Percentiles rank a stretch among this genome's conserved stretches.
Conservation (phyloP, 768 basidiomycete species). For the Serendipita indica region DNA sequence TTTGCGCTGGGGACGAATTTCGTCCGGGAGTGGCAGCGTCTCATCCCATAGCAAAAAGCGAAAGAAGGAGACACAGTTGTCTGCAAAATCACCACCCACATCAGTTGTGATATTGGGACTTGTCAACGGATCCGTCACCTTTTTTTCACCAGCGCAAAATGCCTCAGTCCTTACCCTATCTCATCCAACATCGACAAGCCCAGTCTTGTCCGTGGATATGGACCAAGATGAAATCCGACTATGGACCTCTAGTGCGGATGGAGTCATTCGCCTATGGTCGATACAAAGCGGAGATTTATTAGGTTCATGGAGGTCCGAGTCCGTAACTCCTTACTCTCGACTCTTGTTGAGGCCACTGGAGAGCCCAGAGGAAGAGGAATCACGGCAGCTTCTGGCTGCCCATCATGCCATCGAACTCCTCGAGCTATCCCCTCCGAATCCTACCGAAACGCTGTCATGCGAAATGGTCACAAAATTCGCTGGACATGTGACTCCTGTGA, state of each 20-base stretch:
- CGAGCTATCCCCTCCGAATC: conserved; percentile 18
- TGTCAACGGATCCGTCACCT: conserved; percentile 39
- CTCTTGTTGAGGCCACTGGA: conserved; percentile 30
- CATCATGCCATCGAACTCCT: conserved; percentile 45
- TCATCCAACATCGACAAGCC: conserved; percentile 37
- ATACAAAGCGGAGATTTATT: conserved; percentile 33
- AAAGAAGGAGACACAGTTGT: conserved; percentile 21
- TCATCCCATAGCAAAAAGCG: conserved; percentile 41
- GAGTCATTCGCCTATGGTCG: conserved; percentile 44
- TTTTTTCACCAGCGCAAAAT: conserved; percentile 50
- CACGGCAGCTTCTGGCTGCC: conserved; percentile 57
- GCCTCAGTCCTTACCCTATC: conserved; percentile 40
- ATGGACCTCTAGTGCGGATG: conserved; percentile 47
- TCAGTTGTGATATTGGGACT: conserved; percentile 41
- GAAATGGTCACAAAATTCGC: conserved; percentile 40
- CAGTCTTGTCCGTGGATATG: conserved; percentile 33
- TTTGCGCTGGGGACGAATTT: conserved; percentile 35
- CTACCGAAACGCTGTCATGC: conserved; percentile 14
- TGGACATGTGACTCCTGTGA: conserved; percentile 48
- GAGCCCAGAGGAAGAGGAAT: conserved; percentile 19
- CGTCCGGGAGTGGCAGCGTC: conserved; percentile 18
- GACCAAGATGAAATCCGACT: conserved; percentile 24
- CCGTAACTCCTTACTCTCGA: conserved; percentile 42
- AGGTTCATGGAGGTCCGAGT: conserved; percentile 41
- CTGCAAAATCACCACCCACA: conserved; percentile 16